These are phyloP conservation scores for Syzygium syzygioides DNA, from an alignment of 441 rosid genomes.

Conservation along the genomic window DNA sequence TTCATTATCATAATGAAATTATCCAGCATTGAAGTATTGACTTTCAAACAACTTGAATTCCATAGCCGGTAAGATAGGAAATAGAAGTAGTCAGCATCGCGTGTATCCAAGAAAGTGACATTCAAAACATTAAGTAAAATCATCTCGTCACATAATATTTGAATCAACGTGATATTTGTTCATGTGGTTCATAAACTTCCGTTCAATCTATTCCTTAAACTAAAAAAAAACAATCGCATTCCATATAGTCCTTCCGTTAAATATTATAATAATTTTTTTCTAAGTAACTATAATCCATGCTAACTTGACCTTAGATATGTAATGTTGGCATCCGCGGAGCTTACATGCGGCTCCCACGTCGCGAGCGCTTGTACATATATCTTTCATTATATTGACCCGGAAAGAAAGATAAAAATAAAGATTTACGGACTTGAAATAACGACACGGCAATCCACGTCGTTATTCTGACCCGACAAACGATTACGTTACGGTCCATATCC, in stretches of 20 bases:
- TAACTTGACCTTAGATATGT: background rate
- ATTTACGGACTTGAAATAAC: background rate
- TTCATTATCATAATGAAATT: background rate
- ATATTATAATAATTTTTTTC: background rate
- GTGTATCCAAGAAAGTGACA: background rate
- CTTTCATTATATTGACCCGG: background rate
- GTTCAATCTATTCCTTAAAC: background rate
- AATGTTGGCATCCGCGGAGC: background rate
- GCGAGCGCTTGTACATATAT: rapidly evolving
- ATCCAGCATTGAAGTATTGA: rapidly evolving
- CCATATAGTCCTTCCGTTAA: background rate
- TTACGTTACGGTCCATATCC: background rate
- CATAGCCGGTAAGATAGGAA: background rate
- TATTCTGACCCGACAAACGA: background rate
- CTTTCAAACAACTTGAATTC: background rate
- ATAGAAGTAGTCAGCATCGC: background rate
- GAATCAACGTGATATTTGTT: background rate
- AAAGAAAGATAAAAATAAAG: background rate
- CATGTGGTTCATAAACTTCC: background rate
- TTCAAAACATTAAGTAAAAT: background rate
- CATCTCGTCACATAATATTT: background rate
- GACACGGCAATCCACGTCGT: background rate
- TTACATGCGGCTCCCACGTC: background rate
- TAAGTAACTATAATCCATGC: background rate
- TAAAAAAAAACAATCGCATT: background rate